These are phyloP conservation scores for Neurospora sp. DNA, from an alignment of 495 filamentous ascomycete genomes.

Conservation along the genomic window DNA sequence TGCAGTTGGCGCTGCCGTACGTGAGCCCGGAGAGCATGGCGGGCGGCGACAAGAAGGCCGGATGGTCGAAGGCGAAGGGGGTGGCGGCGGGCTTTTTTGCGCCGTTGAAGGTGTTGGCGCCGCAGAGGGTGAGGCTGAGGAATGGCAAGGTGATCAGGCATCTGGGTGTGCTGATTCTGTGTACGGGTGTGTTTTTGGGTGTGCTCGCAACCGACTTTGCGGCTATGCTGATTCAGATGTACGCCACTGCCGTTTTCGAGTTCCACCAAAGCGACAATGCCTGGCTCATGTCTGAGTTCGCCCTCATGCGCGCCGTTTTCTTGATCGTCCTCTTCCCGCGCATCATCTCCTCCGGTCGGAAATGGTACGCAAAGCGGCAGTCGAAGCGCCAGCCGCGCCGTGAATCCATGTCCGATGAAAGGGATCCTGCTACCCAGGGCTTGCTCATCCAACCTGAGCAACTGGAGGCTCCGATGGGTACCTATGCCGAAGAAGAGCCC, in stretches of 20 bases:
- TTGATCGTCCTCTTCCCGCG: conserved; percentile 44
- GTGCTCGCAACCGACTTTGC: conserved; percentile 48
- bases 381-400: background rate
- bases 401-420: background rate
- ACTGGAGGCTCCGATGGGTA: conserved; percentile 28
- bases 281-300: conserved; percentile 40
- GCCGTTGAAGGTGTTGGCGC: conserved; percentile 40
- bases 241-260: conserved; percentile 42
- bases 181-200: conserved; percentile 43
- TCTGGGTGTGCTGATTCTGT: conserved; percentile 42
- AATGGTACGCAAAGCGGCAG: conserved; percentile 26
- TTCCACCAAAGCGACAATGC: conserved; percentile 46
- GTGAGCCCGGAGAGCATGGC: conserved; percentile 27
- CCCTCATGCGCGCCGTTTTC: conserved; percentile 43
- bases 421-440: conserved; percentile 10
- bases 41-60: conserved; percentile 14
- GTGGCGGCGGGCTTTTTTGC: conserved; percentile 38
- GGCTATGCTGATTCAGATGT: conserved; percentile 41
- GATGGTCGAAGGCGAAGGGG: conserved; percentile 14
- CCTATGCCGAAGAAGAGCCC: conserved; percentile 34
- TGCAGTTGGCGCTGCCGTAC: conserved; percentile 26
- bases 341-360: conserved; percentile 40
- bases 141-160: conserved; percentile 34
- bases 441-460: conserved; percentile 19
- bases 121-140: conserved; percentile 32